A percentile compares a stretch with the other conserved stretches of the same genome.
phyloP scores from a whole-genome alignment of 228 moss, liverwort and hornwort species.

The Sphagnum fallax region DNA sequence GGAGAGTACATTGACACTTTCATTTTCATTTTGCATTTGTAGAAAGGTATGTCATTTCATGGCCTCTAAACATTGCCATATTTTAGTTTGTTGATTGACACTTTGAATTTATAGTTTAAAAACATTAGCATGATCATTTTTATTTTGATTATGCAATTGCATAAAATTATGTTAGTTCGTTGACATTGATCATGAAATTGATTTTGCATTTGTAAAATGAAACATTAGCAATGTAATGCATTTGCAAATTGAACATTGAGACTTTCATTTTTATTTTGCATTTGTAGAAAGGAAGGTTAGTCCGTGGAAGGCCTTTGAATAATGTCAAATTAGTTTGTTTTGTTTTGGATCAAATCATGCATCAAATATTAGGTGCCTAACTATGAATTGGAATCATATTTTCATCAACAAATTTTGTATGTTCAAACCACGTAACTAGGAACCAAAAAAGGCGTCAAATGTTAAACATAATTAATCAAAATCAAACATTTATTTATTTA shows the following conservation, averaged over 20 bases:
- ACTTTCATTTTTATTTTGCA: not conserved
- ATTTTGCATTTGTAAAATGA: not conserved
- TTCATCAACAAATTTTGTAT: too few species aligned
- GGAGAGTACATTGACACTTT: not conserved
- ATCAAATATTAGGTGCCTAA: not conserved
- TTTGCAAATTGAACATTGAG: not conserved
- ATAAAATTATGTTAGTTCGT: too few species aligned
- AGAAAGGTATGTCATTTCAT: not conserved
- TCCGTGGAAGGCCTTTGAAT: too few species aligned
- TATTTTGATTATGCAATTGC: not conserved
- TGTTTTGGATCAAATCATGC: not conserved
- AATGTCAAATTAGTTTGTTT: not conserved
- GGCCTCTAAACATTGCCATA: not conserved
- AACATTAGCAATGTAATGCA: not conserved
- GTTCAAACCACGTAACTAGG: too few species aligned
- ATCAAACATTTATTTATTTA: too few species aligned
- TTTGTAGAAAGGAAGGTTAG: too few species aligned
- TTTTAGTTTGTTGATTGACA: not conserved
- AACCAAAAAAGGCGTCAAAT: too few species aligned
- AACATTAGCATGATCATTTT: not conserved
- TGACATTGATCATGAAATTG: too few species aligned
- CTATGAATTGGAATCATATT: too few species aligned
- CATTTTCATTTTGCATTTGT: not conserved
- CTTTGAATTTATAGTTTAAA: not conserved
- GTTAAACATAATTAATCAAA: too few species aligned